phyloP scores from a whole-genome alignment of 805 yeast genomes.

The Priceomyces castillae region DNA sequence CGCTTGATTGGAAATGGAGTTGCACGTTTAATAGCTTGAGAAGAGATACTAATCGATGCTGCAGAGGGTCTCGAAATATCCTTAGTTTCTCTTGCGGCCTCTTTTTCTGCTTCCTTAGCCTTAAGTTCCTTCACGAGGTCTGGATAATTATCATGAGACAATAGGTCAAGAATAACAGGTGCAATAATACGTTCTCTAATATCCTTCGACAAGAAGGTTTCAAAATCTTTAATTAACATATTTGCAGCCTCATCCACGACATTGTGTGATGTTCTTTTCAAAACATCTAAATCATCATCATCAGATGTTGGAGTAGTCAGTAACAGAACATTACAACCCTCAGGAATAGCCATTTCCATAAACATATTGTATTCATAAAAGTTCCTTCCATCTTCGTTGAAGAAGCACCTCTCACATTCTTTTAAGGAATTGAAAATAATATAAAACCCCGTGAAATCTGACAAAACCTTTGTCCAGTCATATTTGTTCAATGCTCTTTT shows the following conservation, averaged over 20 bases:
- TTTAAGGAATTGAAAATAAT: slow-evolving; percentile 60
- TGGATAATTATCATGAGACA: slow-evolving; percentile 61
- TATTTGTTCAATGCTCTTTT: slow-evolving; percentile 57
- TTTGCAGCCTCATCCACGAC: slow-evolving; percentile 59
- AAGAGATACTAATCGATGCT: slow-evolving; percentile 11
- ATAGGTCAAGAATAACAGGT: slow-evolving; percentile 58
- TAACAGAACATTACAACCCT: slow-evolving; percentile 26
- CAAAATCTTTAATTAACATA: slow-evolving; percentile 61
- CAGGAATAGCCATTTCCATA: slow-evolving; percentile 60
- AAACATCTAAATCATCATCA: slow-evolving; percentile 10
- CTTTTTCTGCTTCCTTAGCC: slow-evolving; percentile 23
- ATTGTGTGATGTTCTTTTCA: slow-evolving; percentile 19
- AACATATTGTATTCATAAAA: slow-evolving; percentile 47
- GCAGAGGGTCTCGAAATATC: slow-evolving; percentile 4
- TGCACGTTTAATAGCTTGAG: slow-evolving; percentile 15
- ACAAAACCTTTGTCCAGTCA: slow-evolving; percentile 63
- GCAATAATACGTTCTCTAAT: slow-evolving; percentile 71
- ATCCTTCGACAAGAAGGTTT: slow-evolving; percentile 62
- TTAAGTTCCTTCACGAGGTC: slow-evolving; percentile 37
- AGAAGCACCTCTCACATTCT: slow-evolving; percentile 61
- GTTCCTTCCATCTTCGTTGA: slow-evolving; percentile 56
- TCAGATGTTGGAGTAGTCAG: not conserved
- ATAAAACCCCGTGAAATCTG: slow-evolving; percentile 66
- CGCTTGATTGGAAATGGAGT: slow-evolving; percentile 25
- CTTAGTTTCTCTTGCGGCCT: slow-evolving; percentile 13